Evolutionary conservation across 805 yeast genomes (phyloP).

Genomic region (Dipodascopsis uninucleata): DNA sequence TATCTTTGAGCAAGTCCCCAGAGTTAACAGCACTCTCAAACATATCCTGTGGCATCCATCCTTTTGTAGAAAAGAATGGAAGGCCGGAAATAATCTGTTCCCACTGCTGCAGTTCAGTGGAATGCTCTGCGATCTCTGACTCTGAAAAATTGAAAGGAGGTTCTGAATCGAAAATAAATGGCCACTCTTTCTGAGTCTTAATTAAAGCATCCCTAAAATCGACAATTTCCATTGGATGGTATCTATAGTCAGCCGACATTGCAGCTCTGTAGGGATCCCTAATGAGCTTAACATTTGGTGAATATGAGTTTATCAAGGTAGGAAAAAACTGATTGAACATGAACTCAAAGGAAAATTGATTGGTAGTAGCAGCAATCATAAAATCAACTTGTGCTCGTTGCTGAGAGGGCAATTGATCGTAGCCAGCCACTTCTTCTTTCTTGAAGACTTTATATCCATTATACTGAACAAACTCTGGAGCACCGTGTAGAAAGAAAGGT

Average conservation of each 20-base stretch:
- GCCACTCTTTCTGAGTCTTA: slow-evolving; percentile 33
- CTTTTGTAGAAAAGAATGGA: slow-evolving; percentile 87
- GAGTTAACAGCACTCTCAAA: slow-evolving; percentile 65
- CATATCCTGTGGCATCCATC: slow-evolving; percentile 95
- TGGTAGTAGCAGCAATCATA: slow-evolving; percentile 85
- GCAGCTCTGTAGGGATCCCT: slow-evolving; percentile 34
- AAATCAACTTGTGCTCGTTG: slow-evolving; percentile 79
- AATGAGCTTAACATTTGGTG: slow-evolving; percentile 65
- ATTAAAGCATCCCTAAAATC: slow-evolving; percentile 36
- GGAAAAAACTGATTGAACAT: slow-evolving; percentile 62
- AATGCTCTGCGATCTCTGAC: slow-evolving; percentile 56
- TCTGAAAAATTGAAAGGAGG: slow-evolving; percentile 64
- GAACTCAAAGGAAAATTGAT: slow-evolving; percentile 84
- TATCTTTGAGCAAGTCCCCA: slow-evolving; percentile 62
- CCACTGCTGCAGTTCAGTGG: slow-evolving; percentile 57
- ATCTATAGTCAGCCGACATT: slow-evolving; percentile 20
- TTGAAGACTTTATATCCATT: slow-evolving; percentile 84
- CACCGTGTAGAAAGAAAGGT: slow-evolving; percentile 73
- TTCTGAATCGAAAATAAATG: slow-evolving; percentile 25
- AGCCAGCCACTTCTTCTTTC: slow-evolving; percentile 71
- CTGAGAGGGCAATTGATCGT: slow-evolving; percentile 58
- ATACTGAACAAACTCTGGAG: slow-evolving; percentile 82
- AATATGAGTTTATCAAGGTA: slow-evolving; percentile 71
- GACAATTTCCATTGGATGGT: slow-evolving; percentile 41
- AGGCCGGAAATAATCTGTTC: slow-evolving; percentile 62